Base-by-base conservation (phyloP, 1,284 basidiomycete species). In the Melanopsichium pennsylvanicum region DNA sequence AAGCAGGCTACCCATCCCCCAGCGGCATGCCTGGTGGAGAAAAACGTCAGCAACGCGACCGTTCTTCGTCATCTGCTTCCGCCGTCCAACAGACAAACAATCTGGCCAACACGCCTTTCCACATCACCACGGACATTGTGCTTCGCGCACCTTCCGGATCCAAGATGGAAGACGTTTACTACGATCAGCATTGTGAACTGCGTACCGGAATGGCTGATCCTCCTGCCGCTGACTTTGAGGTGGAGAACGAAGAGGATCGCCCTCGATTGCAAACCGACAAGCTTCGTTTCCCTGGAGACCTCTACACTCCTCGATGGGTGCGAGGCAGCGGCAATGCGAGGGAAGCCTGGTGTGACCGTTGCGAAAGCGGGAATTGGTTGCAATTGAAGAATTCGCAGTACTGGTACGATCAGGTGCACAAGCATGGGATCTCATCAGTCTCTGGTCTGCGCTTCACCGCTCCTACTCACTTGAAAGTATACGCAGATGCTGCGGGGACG, bases 371-470 rank as follows among this genome's bases (percentile, higher is more conserved):
- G 45, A 67, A 63, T 41, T 75, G 73, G 73, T 35, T 75, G 22
- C 67, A 74, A 47, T 40, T 75, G 18, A 75, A 75, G 46, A 72
- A 68, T 36, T 69, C 60, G 41, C 70, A 73, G 55, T 73, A 73
- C 48, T 72, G 73, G 73, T 75, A 73, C 43, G 72, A 75, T 44
- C 60, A 72, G 29, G 72, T 69, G 18, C 57, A 66, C 59, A 72
- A 67, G 49, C 73, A 75, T 37, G 73, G 73, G 31, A 68, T 75
- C 58, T 63, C 56, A 32, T 61, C 71, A 4, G 59, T 67, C 11
- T 74, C 71, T 2, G 73, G 73, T 11, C 39, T 63, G 13, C 42
- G 67, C n/a, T 75, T 71, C 34, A 63, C 61, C 7, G 64, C 73
- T 10, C 73, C 73, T 5, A 63, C 67, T 19, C 64, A 73, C 18